Conservation (phyloP, 768 basidiomycete genomes). For the Aureoboletus auriporus region DNA sequence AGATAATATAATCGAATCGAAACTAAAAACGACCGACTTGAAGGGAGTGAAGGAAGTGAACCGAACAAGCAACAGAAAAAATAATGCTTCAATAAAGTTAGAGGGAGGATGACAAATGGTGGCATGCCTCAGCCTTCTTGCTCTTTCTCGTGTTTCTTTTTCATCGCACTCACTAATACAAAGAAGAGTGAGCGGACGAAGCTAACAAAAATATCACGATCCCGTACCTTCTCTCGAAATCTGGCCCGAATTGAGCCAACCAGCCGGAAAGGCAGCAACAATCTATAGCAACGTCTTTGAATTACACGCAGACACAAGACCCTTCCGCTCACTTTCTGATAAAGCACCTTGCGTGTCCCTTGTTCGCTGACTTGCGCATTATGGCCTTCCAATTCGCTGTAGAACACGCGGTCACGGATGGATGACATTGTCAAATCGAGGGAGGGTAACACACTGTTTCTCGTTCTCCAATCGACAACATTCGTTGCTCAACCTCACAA, state of each 20-base stretch:
- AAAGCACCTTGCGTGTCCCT: constrained; percentile 72
- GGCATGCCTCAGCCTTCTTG: constrained; percentile 35
- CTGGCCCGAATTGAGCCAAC: constrained; percentile 84
- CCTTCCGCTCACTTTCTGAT: constrained; percentile 57
- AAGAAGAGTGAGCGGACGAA: background rate
- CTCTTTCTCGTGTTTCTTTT: constrained; percentile 71
- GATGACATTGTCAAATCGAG: background rate
- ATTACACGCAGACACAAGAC: background rate
- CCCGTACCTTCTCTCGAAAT: constrained; percentile 80
- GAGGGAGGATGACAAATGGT: background rate
- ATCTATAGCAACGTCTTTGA: constrained; percentile 41
- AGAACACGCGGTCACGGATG: constrained; percentile 11
- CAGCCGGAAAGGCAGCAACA: constrained; percentile 74
- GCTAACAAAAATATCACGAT: background rate
- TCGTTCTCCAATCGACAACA: constrained; percentile 66
- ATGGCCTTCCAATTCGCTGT: constrained; percentile 55
- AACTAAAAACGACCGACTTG: background rate
- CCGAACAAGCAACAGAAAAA: background rate
- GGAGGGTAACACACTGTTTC: constrained; percentile 44
- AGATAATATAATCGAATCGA: constrained; percentile 13
- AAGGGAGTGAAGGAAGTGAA: background rate
- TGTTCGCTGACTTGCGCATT: constrained; percentile 77
- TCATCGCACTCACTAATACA: constrained; percentile 72
- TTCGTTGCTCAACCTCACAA: constrained; percentile 80
- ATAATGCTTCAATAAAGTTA: constrained; percentile 21